phyloP scores from a whole-genome alignment of 1,284 basidiomycete species.

The Hypsizygus ulmarius region DNA sequence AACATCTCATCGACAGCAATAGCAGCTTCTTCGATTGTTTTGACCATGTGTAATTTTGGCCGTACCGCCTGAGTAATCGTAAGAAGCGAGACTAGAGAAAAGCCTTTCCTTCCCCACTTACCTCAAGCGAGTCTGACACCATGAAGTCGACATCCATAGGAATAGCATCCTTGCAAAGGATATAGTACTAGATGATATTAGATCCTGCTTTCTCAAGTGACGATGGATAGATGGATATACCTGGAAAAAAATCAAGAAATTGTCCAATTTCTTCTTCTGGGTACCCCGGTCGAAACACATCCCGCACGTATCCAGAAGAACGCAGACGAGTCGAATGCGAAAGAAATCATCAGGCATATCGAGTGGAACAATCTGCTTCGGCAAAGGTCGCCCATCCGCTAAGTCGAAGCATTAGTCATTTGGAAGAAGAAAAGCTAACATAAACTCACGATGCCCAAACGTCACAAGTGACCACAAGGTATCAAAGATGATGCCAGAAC shows the following conservation, averaged over 20 bases:
- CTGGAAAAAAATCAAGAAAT: conserved; percentile 92
- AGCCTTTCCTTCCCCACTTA: conserved; percentile 28
- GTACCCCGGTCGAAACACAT: conserved; percentile 95
- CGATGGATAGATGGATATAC: conserved; percentile 43
- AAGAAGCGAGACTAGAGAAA: background rate
- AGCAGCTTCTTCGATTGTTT: conserved; percentile 83
- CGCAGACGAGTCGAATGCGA: conserved; percentile 88
- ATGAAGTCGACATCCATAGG: conserved; percentile 99
- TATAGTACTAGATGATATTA: conserved; percentile 66
- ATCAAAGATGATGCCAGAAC: conserved; percentile 89
- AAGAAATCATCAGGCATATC: conserved; percentile 98
- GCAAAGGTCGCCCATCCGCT: conserved; percentile 91
- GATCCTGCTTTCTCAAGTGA: background rate
- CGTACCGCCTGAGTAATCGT: conserved; percentile 64
- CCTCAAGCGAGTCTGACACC: conserved; percentile 91
- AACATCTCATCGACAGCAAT: conserved; percentile 88
- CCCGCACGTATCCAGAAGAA: conserved; percentile 93
- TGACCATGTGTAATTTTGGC: conserved; percentile 69
- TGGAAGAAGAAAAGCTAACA: conserved; percentile 3
- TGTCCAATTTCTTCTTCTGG: conserved; percentile 89
- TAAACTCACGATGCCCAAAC: conserved; percentile 87
- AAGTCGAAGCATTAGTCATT: conserved; percentile 12
- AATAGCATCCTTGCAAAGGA: conserved; percentile 81
- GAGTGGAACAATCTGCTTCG: conserved; percentile 70
- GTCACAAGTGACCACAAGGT: conserved; percentile 94